Conservation (phyloP, 768 basidiomycete species). For the Lactifluus echinatus region DNA sequence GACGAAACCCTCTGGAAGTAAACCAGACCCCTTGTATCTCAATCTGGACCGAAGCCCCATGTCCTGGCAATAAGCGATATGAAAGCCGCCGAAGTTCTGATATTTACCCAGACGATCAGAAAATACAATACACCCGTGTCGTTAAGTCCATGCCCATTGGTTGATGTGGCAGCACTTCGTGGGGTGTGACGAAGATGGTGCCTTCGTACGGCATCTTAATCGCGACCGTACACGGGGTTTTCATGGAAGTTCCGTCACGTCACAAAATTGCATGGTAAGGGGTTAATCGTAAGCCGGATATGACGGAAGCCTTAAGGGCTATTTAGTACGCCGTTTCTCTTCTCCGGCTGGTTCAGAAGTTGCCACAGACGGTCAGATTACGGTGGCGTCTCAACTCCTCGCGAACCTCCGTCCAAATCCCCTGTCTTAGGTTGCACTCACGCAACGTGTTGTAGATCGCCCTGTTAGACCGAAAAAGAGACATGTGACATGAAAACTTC, state of each 20-base stretch:
- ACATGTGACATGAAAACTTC: slow-evolving; percentile 53
- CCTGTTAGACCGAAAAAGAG: slow-evolving; percentile 54
- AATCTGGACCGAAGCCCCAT: slow-evolving; percentile 64
- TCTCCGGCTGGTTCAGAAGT: slow-evolving; percentile 75
- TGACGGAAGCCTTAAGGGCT: slow-evolving; percentile 64
- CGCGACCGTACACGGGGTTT: slow-evolving; percentile 42
- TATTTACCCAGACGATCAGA: slow-evolving; percentile 62
- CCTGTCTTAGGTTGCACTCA: slow-evolving; percentile 60
- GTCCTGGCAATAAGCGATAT: slow-evolving; percentile 75
- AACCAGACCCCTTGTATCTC: slow-evolving; percentile 48
- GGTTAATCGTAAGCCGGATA: slow-evolving; percentile 59
- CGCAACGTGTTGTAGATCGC: slow-evolving; percentile 83
- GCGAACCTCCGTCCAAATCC: background rate
- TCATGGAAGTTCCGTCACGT: slow-evolving; percentile 44
- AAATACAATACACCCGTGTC: slow-evolving; percentile 62
- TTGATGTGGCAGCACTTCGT: slow-evolving; percentile 43
- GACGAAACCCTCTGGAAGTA: slow-evolving; percentile 49
- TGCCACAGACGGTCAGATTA: slow-evolving; percentile 88
- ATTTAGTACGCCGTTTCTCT: slow-evolving; percentile 87
- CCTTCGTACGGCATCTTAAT: slow-evolving; percentile 59
- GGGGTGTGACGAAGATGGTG: slow-evolving; percentile 77
- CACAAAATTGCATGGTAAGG: slow-evolving; percentile 75
- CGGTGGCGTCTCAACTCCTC: slow-evolving; percentile 35
- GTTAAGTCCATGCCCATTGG: slow-evolving; percentile 94
- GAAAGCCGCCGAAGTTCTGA: slow-evolving; percentile 71